A percentile compares a stretch with the other conserved stretches of the same genome.
Conservation (phyloP, 306 rosid genomes). For the Corylus avellana region DNA sequence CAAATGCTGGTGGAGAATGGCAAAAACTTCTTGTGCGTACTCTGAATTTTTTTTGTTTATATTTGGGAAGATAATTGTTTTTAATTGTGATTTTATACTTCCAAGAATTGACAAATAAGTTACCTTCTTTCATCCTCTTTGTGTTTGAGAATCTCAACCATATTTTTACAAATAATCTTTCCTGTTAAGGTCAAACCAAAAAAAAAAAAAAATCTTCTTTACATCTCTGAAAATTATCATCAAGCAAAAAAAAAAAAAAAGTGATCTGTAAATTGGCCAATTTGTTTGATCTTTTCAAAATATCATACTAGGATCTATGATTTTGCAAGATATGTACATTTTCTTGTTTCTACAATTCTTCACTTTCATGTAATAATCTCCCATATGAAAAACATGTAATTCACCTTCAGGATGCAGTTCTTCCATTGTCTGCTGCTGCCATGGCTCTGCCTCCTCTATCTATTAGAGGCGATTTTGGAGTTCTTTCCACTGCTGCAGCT, state of each 20-base stretch:
- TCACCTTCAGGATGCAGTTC: constrained; percentile 74
- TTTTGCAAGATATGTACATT: neutral
- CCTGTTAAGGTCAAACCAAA: neutral
- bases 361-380: constrained; percentile 1
- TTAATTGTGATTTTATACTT: neutral
- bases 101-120: neutral
- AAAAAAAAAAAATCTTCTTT: too few species aligned
- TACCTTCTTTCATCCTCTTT: neutral
- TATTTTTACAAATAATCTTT: neutral
- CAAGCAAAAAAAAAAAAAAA: neutral
- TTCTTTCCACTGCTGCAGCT: constrained; percentile 83
- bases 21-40: constrained; percentile 70
- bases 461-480: constrained; percentile 84
- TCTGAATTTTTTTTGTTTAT: neutral
- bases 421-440: constrained; percentile 86
- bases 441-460: constrained; percentile 96
- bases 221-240: neutral
- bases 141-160: neutral
- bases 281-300: neutral
- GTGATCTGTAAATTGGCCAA: neutral
- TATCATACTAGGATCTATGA: neutral
- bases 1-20: constrained; percentile 82
- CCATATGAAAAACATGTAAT: constrained; percentile 25
- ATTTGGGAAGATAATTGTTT: neutral
- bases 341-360: neutral